Evolutionary conservation across 208 protist species (phyloP).

Genomic region (Herpetomonas tarakana): DNA sequence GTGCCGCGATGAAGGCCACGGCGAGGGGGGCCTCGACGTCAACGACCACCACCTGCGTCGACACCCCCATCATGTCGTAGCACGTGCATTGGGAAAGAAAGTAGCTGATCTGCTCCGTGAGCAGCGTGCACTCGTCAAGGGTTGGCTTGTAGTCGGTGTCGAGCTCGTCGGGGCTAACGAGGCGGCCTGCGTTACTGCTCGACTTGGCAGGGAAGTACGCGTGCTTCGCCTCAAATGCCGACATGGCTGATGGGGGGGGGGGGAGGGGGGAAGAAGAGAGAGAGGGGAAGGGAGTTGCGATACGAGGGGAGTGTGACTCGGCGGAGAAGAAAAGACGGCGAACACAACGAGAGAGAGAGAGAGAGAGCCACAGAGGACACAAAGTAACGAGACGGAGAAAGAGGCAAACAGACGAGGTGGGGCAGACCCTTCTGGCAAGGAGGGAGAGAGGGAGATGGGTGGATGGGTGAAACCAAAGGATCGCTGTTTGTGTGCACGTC

Average conservation of each 20-base stretch:
- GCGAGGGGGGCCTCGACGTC: constrained; percentile 68
- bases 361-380: too few species aligned
- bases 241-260: constrained; percentile 12
- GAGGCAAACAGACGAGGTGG: too few species aligned
- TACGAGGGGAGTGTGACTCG: too few species aligned
- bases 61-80: constrained; percentile 83
- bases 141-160: constrained; percentile 53
- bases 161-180: constrained; percentile 21
- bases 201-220: constrained; percentile 21
- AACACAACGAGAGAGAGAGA: too few species aligned
- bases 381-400: too few species aligned
- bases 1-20: constrained; percentile 84
- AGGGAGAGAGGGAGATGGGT: too few species aligned
- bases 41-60: constrained; percentile 84
- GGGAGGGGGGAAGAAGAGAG: neutral
- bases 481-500: too few species aligned
- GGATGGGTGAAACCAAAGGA: too few species aligned
- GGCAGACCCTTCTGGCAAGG: too few species aligned
- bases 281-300: constrained; percentile 2
- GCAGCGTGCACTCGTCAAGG: constrained; percentile 46
- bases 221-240: constrained; percentile 24
- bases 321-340: too few species aligned
- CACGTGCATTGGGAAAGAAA: constrained; percentile 74
- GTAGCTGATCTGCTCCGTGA: constrained; percentile 55
- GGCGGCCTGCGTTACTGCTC: constrained; percentile 5